Evolutionary conservation across 2,329 filamentous ascomycete species (phyloP), one percentile per base, ranked within the genome.

Genomic region (Fusarium begoniae): DNA sequence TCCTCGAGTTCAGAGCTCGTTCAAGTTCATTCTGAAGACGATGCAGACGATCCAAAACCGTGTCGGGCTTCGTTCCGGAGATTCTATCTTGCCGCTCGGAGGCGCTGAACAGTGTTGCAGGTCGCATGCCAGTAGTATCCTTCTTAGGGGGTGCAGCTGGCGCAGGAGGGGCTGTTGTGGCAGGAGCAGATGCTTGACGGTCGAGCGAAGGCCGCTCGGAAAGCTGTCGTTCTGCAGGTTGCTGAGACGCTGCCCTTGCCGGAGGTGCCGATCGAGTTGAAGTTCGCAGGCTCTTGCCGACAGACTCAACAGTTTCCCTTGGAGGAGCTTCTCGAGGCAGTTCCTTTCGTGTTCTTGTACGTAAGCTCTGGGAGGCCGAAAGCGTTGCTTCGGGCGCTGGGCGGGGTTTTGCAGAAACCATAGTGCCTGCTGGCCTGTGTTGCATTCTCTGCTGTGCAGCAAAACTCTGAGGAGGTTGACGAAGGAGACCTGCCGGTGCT

Each of bases 401-500:
- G 38, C 77, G 81, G 12, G 80, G 58, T 45, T 70, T 82, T 22
- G 77, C 60, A 22, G 76, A 55, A n/a, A 73, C 55, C 22, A 77
- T 50, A 26, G 72, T 58, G 15, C 77, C 69, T 8, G 79, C 67
- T 11, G 88, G 86, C 65, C 85, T 85, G 73, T 85, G 85, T 70
- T 90, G 89, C 30, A 89, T 88, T 73, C 90, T 83, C 74, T 92
- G 90, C 74, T 92, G 90, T 8, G 90, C 90, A 18, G 90, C 90
- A 79, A 91, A 92, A 78, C 90, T 92, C 78, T 92, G 90, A 15
- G 89, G 89, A 6, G 86, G 88, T 41, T 85, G 87, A 41, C 86
- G 84, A 28, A 90, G 79, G 10, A 90, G 80, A 9, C 84, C 85
- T 1, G 84, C 80, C 1, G 84, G 82, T 3, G 79, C 79, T 57